phyloP scores from a whole-genome alignment of 352 stramenopile genomes.

The Phytophthora colocasiae region DNA sequence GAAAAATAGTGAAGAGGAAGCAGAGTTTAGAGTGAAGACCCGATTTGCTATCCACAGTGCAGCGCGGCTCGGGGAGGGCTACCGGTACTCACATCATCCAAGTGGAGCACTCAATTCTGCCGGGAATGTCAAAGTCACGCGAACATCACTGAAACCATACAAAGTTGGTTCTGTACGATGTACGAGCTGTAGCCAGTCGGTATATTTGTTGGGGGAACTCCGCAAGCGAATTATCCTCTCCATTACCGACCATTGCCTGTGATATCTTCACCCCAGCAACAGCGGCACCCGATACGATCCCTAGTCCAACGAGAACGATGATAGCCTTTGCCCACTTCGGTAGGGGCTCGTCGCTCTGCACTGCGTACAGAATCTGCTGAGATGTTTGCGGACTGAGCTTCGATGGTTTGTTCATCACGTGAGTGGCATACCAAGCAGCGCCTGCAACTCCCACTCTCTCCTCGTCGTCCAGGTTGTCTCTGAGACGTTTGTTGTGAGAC shows the following conservation, averaged over 20 bases:
- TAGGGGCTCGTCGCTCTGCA: constrained; percentile 1
- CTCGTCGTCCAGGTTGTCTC: neutral
- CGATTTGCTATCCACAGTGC: constrained; percentile 2
- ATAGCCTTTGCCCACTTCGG: constrained; percentile 4
- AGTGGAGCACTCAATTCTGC: too few species aligned
- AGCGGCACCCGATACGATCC: neutral
- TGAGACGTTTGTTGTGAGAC: neutral
- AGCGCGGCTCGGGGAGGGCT: neutral
- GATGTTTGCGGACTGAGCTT: neutral
- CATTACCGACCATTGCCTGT: too few species aligned
- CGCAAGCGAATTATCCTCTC: too few species aligned
- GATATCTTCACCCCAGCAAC: neutral
- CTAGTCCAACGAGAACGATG: constrained; percentile 1
- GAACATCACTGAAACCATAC: too few species aligned
- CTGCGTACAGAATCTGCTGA: neutral
- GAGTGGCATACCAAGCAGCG: constrained; percentile 1
- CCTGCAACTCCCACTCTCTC: neutral
- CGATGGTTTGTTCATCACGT: neutral
- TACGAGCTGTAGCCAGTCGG: too few species aligned
- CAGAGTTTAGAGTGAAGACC: neutral
- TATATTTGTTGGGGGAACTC: too few species aligned
- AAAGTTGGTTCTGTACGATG: too few species aligned
- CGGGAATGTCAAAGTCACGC: too few species aligned
- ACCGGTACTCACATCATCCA: too few species aligned
- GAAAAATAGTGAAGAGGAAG: neutral